phyloP scores from a whole-genome alignment of 2,329 filamentous ascomycete genomes.

The Hymenoscyphus salicellus region DNA sequence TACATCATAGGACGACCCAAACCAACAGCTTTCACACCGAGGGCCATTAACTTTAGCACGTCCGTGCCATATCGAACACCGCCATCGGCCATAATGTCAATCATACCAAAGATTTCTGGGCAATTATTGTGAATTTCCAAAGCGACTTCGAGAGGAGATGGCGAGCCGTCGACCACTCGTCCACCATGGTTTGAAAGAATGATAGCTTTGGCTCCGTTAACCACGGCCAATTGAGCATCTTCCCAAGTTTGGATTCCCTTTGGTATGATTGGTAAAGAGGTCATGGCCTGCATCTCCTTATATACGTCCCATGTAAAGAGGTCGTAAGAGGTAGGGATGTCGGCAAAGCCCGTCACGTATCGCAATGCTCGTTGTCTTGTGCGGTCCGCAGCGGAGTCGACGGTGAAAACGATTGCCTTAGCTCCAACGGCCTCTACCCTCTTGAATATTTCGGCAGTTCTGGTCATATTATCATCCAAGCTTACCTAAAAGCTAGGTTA shows the following conservation, averaged over 20 bases:
- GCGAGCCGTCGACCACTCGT: slow-evolving; percentile 57
- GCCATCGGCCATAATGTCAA: slow-evolving; percentile 58
- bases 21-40: slow-evolving; percentile 61
- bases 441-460: slow-evolving; percentile 17
- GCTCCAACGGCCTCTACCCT: slow-evolving; percentile 24
- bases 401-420: slow-evolving; percentile 28
- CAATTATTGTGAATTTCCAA: slow-evolving; percentile 49
- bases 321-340: background rate
- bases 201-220: slow-evolving; percentile 51
- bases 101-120: slow-evolving; percentile 22
- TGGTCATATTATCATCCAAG: background rate
- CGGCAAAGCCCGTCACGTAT: slow-evolving; percentile 19
- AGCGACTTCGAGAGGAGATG: slow-evolving; percentile 55
- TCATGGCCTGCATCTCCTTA: slow-evolving; percentile 35
- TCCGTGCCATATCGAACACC: slow-evolving; percentile 56
- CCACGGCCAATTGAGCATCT: slow-evolving; percentile 58
- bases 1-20: slow-evolving; percentile 53
- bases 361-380: slow-evolving; percentile 21
- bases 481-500: too few species aligned
- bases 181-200: slow-evolving; percentile 43
- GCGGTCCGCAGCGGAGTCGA: slow-evolving; percentile 26
- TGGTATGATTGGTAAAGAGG: slow-evolving; percentile 29
- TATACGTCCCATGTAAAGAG: slow-evolving; percentile 37
- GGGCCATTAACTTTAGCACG: slow-evolving; percentile 57
- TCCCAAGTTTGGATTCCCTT: slow-evolving; percentile 52